Evolutionary conservation across 306 rosid genomes (phyloP), one percentile per base, ranked within the genome.

Genomic region (Parietaria judaica): DNA sequence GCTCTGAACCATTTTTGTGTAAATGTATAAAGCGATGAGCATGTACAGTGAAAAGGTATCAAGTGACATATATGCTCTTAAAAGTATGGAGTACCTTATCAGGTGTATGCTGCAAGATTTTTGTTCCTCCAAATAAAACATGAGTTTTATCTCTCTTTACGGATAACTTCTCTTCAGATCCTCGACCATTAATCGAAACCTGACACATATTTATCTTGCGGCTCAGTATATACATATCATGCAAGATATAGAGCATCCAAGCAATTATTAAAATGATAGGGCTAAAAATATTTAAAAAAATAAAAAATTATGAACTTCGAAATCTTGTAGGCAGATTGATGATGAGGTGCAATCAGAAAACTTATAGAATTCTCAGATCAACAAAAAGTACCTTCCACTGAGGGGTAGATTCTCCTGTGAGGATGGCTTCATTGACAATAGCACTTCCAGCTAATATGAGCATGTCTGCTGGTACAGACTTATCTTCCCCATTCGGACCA

Each of bases 341-440:
- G 31, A 23, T 23, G 31, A 23, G 31, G 11, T 6, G 36, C 43
- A 31, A 16, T 41, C 14, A 36, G 36, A 55, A 45, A 34, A 62
- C 36, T 62, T 46, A 50, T 35, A 51, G 3, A 15, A 51, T 51
- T 3, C 10, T 51, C 7, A 51, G 8, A 51, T 11, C 34, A n/a
- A 10, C 55, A 14, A 15, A 51, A 61, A 70, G 69, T 83, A 94
- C 97, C 99, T 94, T 94, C 99, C 99, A 94, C 65, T 94, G 99
- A 52, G 97, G 99, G 46, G 99, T 94, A 67, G 99, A 94, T 86
- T 94, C 99, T 81, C 99, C 99, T 47, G 99, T 94, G 73, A 94
- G 99, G 77, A 94, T 88, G 66, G 97, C 99, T 76, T 94, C 99
- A 68, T 94, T 94, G 66, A 76, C 99, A 74, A 94, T 94, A 41